phyloP scores from a whole-genome alignment of 805 yeast genomes.

The Teunomyces barrocoloradensis region DNA sequence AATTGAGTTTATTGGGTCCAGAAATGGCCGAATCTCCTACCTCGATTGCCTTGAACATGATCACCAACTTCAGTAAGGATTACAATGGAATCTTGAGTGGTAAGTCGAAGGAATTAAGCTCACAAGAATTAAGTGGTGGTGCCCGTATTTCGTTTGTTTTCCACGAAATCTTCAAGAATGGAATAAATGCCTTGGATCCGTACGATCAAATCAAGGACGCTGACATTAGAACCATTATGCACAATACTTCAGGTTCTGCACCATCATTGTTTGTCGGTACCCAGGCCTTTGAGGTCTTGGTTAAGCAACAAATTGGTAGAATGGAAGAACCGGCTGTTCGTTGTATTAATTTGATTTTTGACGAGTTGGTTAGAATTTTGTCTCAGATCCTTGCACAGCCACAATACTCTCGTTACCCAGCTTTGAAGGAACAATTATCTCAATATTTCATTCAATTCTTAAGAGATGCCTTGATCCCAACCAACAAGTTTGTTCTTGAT shows the following conservation, averaged over 20 bases:
- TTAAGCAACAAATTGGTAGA: conserved; percentile 56
- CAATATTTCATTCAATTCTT: conserved; percentile 76
- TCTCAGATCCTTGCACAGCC: conserved; percentile 76
- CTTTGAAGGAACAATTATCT: conserved; percentile 80
- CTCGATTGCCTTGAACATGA: conserved; percentile 83
- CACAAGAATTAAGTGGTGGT: conserved; percentile 93
- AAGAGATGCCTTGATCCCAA: conserved; percentile 77
- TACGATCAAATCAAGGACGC: conserved; percentile 94
- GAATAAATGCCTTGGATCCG: conserved; percentile 89
- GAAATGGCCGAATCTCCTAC: conserved; percentile 87
- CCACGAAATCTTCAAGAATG: conserved; percentile 93
- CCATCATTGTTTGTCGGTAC: conserved; percentile 97
- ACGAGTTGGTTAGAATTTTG: conserved; percentile 88
- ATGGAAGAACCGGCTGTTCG: conserved; percentile 91
- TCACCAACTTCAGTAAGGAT: conserved; percentile 89
- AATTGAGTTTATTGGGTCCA: conserved; percentile 75
- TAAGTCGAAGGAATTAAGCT: conserved; percentile 83
- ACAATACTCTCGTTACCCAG: conserved; percentile 85
- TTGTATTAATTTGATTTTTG: conserved; percentile 87
- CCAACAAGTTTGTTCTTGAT: conserved; percentile 81
- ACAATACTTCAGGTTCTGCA: conserved; percentile 92
- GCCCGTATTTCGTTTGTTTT: conserved; percentile 96
- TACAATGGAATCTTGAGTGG: conserved; percentile 90
- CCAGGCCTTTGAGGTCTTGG: conserved; percentile 85
- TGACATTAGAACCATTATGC: conserved; percentile 94